Percentiles rank a stretch among this genome's conserved stretches.
Evolutionary conservation across 768 basidiomycete species (phyloP).

Genomic region (Lactarius trivialis): DNA sequence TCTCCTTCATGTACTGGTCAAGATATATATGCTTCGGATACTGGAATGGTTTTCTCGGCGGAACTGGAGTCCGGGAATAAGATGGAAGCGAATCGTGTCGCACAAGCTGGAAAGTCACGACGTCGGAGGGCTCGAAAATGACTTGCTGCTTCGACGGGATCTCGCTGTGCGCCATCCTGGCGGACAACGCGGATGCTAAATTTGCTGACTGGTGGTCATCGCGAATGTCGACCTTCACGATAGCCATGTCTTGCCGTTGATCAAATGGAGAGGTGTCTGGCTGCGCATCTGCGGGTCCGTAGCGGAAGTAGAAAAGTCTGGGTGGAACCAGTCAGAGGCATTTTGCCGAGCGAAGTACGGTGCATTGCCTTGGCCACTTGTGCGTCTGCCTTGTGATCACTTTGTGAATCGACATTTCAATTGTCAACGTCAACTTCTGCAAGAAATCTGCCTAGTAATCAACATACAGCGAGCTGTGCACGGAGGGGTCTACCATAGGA

Average conservation of each 20-base stretch:
- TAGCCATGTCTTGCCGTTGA: conserved; percentile 32
- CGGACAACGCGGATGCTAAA: conserved; percentile 41
- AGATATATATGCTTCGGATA: conserved; percentile 65
- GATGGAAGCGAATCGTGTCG: conserved; percentile 27
- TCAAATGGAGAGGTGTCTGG: conserved; percentile 26
- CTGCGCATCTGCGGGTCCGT: conserved; percentile 42
- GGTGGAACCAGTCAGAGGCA: conserved; percentile 3
- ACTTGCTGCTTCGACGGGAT: conserved; percentile 41
- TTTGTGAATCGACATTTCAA: conserved; percentile 34
- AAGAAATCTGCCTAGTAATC: conserved; percentile 41
- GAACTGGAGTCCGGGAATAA: conserved; percentile 20
- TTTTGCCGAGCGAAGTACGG: conserved; percentile 21
- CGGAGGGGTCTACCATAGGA: conserved; percentile 26
- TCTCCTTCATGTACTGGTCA: conserved; percentile 63
- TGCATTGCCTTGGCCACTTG: conserved; percentile 34
- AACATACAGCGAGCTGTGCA: conserved; percentile 10
- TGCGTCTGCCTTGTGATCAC: conserved; percentile 29
- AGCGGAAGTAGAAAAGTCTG: conserved; percentile 51
- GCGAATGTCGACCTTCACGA: conserved; percentile 49
- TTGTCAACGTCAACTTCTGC: conserved; percentile 34
- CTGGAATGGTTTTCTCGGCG: conserved; percentile 33
- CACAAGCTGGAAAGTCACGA: conserved; percentile 51
- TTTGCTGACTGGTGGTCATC: conserved; percentile 46
- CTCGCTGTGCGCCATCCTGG: conserved; percentile 24
- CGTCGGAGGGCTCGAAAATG: conserved; percentile 56